phyloP scores from a whole-genome alignment of 371 early-diverging fungal species.

The Syncephalastrum sp. region DNA sequence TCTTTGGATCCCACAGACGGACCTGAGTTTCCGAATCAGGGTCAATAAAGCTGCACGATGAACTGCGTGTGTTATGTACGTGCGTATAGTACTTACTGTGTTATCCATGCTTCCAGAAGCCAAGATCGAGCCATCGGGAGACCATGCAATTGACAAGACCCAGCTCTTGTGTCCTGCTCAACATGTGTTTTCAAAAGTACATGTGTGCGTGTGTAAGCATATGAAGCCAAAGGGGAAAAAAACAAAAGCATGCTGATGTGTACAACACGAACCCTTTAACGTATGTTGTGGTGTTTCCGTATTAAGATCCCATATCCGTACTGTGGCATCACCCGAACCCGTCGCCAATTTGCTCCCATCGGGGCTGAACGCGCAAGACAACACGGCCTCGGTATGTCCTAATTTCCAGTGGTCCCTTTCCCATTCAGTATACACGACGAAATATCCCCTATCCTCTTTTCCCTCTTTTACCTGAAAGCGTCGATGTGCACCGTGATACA shows the following conservation, averaged over 20 bases:
- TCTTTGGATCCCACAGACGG: constrained; percentile 84
- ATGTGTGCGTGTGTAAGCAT: no score
- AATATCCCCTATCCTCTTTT: neutral
- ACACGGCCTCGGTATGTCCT: constrained; percentile 94
- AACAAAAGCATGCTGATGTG: no score
- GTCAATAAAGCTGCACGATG: no score
- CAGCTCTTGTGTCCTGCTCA: constrained; percentile 84
- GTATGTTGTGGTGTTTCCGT: constrained; percentile 87
- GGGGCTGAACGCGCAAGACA: constrained; percentile 89
- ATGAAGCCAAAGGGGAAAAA: no score
- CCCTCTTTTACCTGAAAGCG: constrained; percentile 61
- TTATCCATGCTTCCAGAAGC: constrained; percentile 97
- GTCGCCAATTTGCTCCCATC: constrained; percentile 89
- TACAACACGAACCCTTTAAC: constrained; percentile 36
- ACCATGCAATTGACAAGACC: constrained; percentile 94
- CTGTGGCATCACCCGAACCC: constrained; percentile 95
- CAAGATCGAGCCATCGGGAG: constrained; percentile 83
- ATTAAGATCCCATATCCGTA: constrained; percentile 96
- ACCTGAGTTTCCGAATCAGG: constrained; percentile 19
- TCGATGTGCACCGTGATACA: constrained; percentile 87
- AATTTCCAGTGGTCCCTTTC: neutral
- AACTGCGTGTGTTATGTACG: no score
- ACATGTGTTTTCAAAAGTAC: neutral
- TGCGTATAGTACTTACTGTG: constrained; percentile 50
- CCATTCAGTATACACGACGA: neutral